These are phyloP conservation scores for Verticillium nubilum DNA, from an alignment of 2,329 filamentous ascomycete species.

Conservation along the genomic window DNA sequence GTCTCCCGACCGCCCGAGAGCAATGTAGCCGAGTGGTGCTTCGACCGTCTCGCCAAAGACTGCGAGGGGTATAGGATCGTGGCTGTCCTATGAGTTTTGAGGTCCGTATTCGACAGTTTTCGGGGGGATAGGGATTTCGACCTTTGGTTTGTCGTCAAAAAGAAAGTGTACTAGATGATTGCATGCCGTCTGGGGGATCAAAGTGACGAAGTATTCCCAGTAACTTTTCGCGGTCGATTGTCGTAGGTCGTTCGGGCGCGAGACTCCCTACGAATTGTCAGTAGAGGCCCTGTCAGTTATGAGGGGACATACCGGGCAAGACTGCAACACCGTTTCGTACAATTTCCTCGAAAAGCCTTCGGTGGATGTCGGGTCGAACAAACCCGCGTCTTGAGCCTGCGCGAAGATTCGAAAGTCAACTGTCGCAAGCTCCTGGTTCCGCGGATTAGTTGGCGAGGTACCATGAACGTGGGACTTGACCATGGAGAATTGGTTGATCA, in stretches of 20 bases:
- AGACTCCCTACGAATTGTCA: slow-evolving; percentile 5
- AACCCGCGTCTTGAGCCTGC: slow-evolving; percentile 19
- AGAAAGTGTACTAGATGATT: slow-evolving; percentile 12
- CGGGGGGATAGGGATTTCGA: background rate
- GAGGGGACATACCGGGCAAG: slow-evolving; percentile 25
- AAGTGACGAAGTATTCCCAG: background rate
- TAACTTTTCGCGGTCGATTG: background rate
- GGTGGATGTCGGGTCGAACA: slow-evolving; percentile 8
- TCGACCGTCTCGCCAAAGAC: background rate
- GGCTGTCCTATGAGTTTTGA: background rate
- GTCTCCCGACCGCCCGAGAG: slow-evolving; percentile 25
- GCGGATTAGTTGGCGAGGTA: slow-evolving; percentile 13
- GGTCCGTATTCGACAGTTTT: background rate
- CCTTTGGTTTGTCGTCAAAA: slow-evolving; percentile 12
- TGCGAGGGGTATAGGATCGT: background rate
- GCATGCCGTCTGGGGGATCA: background rate
- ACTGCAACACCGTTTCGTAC: slow-evolving; percentile 24
- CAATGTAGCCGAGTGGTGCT: slow-evolving; percentile 21
- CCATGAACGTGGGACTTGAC: slow-evolving; percentile 11
- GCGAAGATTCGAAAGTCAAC: slow-evolving; percentile 35
- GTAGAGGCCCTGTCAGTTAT: slow-evolving; percentile 26
- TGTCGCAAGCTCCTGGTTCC: slow-evolving; percentile 29
- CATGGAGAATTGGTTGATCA: slow-evolving; percentile 13
- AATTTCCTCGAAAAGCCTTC: slow-evolving; percentile 19
- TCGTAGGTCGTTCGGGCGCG: background rate